Evolutionary conservation across 2,329 filamentous ascomycete species (phyloP).

Genomic region (Aureobasidium lini): DNA sequence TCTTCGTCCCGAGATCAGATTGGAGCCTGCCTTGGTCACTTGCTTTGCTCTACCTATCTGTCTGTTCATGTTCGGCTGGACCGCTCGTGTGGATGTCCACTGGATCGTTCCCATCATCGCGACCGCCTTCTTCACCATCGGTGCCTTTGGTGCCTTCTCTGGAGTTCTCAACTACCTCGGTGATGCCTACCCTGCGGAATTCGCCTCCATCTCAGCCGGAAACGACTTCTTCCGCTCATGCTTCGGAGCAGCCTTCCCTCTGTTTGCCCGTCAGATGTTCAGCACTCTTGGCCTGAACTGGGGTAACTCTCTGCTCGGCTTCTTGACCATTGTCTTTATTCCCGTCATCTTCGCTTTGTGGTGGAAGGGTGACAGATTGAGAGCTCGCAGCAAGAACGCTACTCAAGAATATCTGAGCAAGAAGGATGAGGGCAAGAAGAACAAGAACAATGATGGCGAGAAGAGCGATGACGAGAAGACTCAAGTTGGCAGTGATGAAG

Average conservation of each 20-base stretch:
- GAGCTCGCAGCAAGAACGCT: conserved; percentile 6
- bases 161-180: conserved; percentile 50
- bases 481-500: neutral
- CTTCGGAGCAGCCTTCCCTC: conserved; percentile 51
- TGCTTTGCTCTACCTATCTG: conserved; percentile 35
- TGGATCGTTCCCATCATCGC: conserved; percentile 37
- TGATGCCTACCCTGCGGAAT: conserved; percentile 52
- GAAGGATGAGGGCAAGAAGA: neutral
- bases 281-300: conserved; percentile 8
- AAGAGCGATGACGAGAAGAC: conserved; percentile 9
- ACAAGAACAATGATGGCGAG: neutral
- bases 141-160: conserved; percentile 5
- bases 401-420: neutral
- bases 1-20: conserved; percentile 32
- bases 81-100: conserved; percentile 26
- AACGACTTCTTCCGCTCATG: conserved; percentile 53
- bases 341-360: neutral
- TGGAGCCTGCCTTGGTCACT: conserved; percentile 32
- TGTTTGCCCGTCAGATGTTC: conserved; percentile 11
- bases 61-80: conserved; percentile 41
- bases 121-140: conserved; percentile 21
- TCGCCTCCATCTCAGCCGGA: conserved; percentile 57
- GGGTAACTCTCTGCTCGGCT: conserved; percentile 11
- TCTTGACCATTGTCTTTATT: conserved; percentile 13
- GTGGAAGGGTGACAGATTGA: conserved; percentile 7